Conservation (phyloP, 2,329 filamentous ascomycete species). For the Sporothrix luriei region DNA sequence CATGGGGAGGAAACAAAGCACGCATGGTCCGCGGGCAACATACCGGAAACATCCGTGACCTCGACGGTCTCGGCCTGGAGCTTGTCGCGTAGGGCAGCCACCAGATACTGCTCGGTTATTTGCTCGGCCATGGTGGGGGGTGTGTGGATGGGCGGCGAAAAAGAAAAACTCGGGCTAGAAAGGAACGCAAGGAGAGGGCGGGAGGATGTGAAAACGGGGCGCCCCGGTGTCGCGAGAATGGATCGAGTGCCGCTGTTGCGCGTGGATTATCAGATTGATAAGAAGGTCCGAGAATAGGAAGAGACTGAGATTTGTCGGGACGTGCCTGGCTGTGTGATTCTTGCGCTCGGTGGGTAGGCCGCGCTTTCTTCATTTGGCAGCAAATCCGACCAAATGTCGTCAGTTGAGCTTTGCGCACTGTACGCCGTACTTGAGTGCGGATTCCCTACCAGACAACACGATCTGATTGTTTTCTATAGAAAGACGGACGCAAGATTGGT, state of each 20-base stretch:
- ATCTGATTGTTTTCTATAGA: background rate
- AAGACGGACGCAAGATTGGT: no score
- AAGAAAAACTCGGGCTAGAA: background rate
- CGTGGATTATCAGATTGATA: conserved; percentile 36
- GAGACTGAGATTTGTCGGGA: background rate
- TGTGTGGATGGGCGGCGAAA: background rate
- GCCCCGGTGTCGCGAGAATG: background rate
- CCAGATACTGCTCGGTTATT: conserved; percentile 73
- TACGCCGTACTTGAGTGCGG: background rate
- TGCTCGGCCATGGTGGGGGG: conserved; percentile 53
- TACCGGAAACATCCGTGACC: conserved; percentile 91
- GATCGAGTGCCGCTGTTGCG: background rate
- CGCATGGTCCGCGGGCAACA: background rate
- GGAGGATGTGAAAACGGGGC: background rate
- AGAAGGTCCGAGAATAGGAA: conserved; percentile 26
- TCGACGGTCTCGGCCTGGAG: conserved; percentile 78
- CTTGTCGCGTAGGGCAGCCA: conserved; percentile 66
- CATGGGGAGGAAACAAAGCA: no score
- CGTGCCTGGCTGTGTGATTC: conserved; percentile 11
- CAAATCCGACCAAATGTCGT: background rate
- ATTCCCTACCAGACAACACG: no score
- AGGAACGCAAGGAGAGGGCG: background rate
- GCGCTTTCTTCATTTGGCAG: background rate
- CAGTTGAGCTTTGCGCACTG: conserved; percentile 1
- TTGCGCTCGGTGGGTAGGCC: background rate